phyloP scores from a whole-genome alignment of 163 green algal genomes.

The Coccomyxa subellipsoidea region DNA sequence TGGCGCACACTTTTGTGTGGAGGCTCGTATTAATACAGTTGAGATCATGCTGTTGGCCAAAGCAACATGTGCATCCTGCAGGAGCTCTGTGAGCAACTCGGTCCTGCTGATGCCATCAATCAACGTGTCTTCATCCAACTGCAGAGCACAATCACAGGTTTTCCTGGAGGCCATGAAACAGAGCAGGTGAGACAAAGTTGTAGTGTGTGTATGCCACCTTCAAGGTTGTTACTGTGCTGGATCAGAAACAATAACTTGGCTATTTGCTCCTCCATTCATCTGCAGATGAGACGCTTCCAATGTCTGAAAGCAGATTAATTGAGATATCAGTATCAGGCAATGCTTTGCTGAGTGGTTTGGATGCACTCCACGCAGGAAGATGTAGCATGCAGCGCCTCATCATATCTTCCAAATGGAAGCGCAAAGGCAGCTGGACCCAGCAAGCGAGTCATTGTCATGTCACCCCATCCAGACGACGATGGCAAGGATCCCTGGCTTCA shows the following conservation, averaged over 20 bases:
- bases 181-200: too few species aligned
- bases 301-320: too few species aligned
- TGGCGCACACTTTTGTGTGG: too few species aligned
- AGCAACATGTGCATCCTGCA: not conserved
- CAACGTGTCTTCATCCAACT: conserved; percentile 14
- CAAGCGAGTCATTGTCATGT: conserved; percentile 27
- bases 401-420: not conserved
- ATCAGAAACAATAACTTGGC: too few species aligned
- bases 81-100: conserved; percentile 18
- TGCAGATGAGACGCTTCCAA: too few species aligned
- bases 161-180: conserved; percentile 10
- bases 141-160: conserved; percentile 23
- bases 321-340: too few species aligned
- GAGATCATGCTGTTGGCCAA: not conserved
- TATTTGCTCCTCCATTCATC: too few species aligned
- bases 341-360: too few species aligned
- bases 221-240: too few species aligned
- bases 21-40: too few species aligned
- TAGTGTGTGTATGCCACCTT: too few species aligned
- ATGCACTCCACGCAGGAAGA: too few species aligned
- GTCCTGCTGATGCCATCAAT: conserved; percentile 20
- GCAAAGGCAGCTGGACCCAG: not conserved
- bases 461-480: conserved; percentile 27
- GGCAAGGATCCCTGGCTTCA: not conserved
- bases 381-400: not conserved